A percentile compares a stretch with the other conserved stretches of the same genome.
Conservation (phyloP, 164 flowering plant species). For the Vitis rupestris region DNA sequence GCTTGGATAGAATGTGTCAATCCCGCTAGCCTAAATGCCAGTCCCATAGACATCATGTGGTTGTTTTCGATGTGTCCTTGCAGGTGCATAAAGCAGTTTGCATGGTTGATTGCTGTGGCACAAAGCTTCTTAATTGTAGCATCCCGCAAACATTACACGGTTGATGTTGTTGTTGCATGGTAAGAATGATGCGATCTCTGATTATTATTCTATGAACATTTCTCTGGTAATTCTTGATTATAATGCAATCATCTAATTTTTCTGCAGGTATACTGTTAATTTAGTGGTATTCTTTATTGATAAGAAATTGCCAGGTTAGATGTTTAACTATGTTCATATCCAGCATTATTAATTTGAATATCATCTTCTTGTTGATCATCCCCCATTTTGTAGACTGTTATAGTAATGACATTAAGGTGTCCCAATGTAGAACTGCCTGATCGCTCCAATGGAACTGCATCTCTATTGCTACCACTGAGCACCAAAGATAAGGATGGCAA, state of each 20-base stretch:
- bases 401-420: slow-evolving; percentile 2
- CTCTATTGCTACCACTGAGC: slow-evolving; percentile 61
- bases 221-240: background rate
- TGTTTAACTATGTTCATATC: too few relatives aligned
- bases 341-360: too few relatives aligned
- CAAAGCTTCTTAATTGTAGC: slow-evolving; percentile 90
- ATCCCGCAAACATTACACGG: slow-evolving; percentile 86
- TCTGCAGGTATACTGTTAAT: slow-evolving; percentile 89
- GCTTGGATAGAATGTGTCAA: background rate
- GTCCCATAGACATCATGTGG: too few relatives aligned
- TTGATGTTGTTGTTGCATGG: slow-evolving; percentile 49
- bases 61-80: background rate
- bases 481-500: slow-evolving; percentile 63
- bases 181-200: background rate
- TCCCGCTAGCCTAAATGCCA: background rate
- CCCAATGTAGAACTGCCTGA: slow-evolving; percentile 73
- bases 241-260: too few relatives aligned
- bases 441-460: slow-evolving; percentile 42
- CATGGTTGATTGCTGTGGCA: slow-evolving; percentile 68
- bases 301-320: slow-evolving; percentile 71
- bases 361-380: too few relatives aligned
- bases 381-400: background rate
- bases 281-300: slow-evolving; percentile 85
- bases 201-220: background rate
- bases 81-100: slow-evolving; percentile 77